A percentile compares a stretch with the other conserved stretches of the same genome.
Evolutionary conservation across 805 yeast species (phyloP).

Genomic region (Candida methanosorbosa): DNA sequence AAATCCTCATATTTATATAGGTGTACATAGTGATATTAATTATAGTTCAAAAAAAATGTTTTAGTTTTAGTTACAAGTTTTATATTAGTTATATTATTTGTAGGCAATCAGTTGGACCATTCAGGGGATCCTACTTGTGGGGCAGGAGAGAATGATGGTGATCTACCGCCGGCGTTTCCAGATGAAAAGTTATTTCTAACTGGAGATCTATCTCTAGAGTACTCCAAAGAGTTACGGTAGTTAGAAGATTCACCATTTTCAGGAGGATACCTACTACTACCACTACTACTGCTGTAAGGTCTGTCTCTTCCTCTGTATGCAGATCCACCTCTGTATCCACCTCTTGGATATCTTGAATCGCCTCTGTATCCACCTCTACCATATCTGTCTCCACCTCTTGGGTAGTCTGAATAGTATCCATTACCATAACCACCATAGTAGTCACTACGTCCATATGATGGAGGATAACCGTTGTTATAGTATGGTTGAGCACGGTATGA

Average conservation of each 20-base stretch:
- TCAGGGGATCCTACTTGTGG: constrained; percentile 10
- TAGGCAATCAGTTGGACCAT: constrained; percentile 10
- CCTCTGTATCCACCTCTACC: constrained; percentile 4
- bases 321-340: constrained; percentile 1
- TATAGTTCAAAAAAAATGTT: neutral
- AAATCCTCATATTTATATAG: neutral
- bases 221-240: neutral
- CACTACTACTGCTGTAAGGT: neutral
- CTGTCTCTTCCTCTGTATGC: no score
- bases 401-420: neutral
- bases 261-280: neutral
- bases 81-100: no score
- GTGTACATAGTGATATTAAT: neutral
- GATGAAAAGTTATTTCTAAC: constrained; percentile 8
- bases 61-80: neutral
- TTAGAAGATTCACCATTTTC: neutral
- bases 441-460: neutral
- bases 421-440: constrained; percentile 4
- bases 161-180: constrained; percentile 4
- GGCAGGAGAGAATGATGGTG: no score
- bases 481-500: neutral
- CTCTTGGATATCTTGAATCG: constrained; percentile 2
- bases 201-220: constrained; percentile 13
- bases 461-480: constrained; percentile 1
- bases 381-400: no score